Base-by-base conservation (phyloP, 1,284 basidiomycete genomes). In the Uromyces viciae-fabae region DNA sequence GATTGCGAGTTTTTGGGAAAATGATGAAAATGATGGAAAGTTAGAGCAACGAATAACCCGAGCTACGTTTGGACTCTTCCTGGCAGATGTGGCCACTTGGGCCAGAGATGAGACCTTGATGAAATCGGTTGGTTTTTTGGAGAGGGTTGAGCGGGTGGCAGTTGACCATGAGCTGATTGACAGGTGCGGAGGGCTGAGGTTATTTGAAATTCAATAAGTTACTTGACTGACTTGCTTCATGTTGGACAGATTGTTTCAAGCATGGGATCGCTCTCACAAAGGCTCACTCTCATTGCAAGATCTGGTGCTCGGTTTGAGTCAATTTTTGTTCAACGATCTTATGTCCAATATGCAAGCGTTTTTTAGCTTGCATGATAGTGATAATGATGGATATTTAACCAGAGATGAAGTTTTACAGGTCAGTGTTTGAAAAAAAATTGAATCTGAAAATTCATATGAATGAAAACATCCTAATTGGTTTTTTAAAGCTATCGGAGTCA, bases 291-390 rank as follows among this genome's bases (percentile, higher is more conserved):
- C 38, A 38, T 60, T 77, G 9, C 85, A 98, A 92, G 95, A 99
- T 85, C 88, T 99, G 38, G 92, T 99, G 8, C 90, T 89, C 52
- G 97, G 96, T 0, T 88, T 99, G 62, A 92, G 97, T 84, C 91
- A 91, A 17, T 92, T 98, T 79, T 94, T 98, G 91, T 93, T 94
- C 86, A 95, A 94, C 82, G 97, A 97, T 85, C 88, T 99, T 82
- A 97, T 98, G 94, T 93, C 95, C 82, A 96, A 94, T 84, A 98
- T 98, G 84, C 93, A 97, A 86, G 98, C 96, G 95, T 96, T 99
- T 88, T 98, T 99, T 87, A 92, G 93, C 83, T 86, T 99, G 73
- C 94, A 98, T 84, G 95, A 98, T 87, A 95, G 95, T 87, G 92
- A 98, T 86, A 94, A 94, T 83, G 95, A 98, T 84, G 94, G 94